Evolutionary conservation across 2,329 filamentous ascomycete genomes (phyloP), one percentile per base, ranked within the genome.

Genomic region (Penicillium glabrum): DNA sequence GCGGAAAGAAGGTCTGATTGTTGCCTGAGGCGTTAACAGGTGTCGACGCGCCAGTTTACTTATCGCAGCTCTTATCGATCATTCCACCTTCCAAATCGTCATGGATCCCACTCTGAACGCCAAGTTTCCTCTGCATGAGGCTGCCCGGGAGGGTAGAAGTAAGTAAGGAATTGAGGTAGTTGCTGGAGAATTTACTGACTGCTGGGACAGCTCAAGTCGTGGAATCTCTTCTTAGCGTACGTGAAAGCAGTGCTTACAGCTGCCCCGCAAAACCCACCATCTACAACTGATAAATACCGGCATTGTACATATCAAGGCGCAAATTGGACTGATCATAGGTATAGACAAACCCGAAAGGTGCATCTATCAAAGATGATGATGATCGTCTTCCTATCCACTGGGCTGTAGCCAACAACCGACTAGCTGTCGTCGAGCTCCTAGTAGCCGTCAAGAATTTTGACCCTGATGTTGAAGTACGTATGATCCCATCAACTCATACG

Each of bases 351-450:
- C 87, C 90, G 2, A 93, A 90, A 68, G 84, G 96, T 39, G 87
- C 90, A 26, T 81, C 79, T 56, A 86, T 87, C 67, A 80, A 79
- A 68, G 95, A 99, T 69, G 88, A 90, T 48, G 95, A 99, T 73
- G 91, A 91, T 16, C 90, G 95, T 45, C 84, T 96, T 37, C 88
- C 95, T 2, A 86, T 98, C 56, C 95, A 99, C 80, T 99, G 95
- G 95, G 93, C 95, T 0, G 86, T 87, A 2, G 95, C 93, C 23
- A 89, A 90, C 74, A 96, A 95, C 72, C 88, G 86, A 64, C 76
- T 88, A 7, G 83, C 87, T 24, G 91, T 97, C 57, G 86, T 90
- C 19, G 81, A 89, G 49, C 72, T 93, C 21, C 80, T 98, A 4
- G 82, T 89, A 2, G 82, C 89, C 54, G 80, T 82, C 59, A 87